Evolutionary conservation across 345 rosid genomes (phyloP), one percentile per base, ranked within the genome.

Genomic region (Bretschneidera sinensis): DNA sequence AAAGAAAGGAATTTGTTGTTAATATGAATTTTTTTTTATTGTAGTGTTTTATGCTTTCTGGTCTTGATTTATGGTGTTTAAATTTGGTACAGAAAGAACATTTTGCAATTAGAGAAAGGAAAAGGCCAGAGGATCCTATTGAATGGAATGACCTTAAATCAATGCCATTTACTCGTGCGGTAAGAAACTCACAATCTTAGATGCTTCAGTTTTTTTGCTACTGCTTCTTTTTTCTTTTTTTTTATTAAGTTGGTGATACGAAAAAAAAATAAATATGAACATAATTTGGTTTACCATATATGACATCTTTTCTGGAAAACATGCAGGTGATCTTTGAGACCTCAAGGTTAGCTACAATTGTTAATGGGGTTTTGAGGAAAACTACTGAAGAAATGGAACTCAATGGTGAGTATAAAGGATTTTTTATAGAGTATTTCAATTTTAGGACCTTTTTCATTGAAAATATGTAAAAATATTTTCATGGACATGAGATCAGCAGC

Each of bases 131-230:
- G 48, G 94, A 83, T 59, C 96, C 96, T 2, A 79, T 92, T 33
- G 68, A 69, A 65, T 78, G 83, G 45, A 68, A 69, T 19, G 98
- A 92, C 73, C 65, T 85, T 20, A 92, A 85, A 62, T 79, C 94
- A 14, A 87, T 92, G 98, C 71, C 68, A 56, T 87, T 89, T 51
- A 92, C 97, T 28, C 83, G 98, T 16, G 98, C 98, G 14, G 98
- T 87, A 70, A 81, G 95, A n/a, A 14, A 11, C 16, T 14, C 16
- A 39, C n/a, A n/a, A n/a, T n/a, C n/a, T n/a, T n/a, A n/a, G n/a
- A n/a, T n/a, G n/a, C n/a, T n/a, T n/a, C n/a, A n/a, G n/a, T n/a
- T n/a, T n/a, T n/a, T n/a, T n/a, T n/a, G n/a, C n/a, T n/a, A n/a
- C n/a, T n/a, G n/a, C n/a, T n/a, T n/a, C n/a, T n/a, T n/a, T n/a